These are phyloP conservation scores for Xenosphaeropsis pyriputrescens DNA, from an alignment of 2,329 filamentous ascomycete genomes.

Conservation along the genomic window DNA sequence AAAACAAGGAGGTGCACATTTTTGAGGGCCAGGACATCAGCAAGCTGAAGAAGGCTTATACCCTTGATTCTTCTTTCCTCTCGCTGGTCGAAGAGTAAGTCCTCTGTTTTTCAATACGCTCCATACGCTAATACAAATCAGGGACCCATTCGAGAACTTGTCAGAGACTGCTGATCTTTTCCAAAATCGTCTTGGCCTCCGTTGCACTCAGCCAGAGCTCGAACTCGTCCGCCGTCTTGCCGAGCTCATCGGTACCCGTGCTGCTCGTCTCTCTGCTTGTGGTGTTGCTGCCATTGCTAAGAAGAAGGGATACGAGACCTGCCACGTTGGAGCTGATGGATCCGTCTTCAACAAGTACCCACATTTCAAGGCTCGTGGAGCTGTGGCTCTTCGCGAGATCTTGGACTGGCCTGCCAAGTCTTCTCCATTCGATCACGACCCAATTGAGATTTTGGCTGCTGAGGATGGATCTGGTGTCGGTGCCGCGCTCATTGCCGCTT, in stretches of 20 bases:
- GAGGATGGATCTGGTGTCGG: conserved; percentile 98
- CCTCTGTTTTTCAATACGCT: conserved; percentile 6
- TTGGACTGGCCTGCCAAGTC: conserved; percentile 78
- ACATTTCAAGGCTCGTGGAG: conserved; percentile 88
- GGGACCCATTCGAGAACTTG: conserved; percentile 90
- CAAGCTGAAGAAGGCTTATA: conserved; percentile 73
- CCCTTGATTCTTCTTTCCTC: conserved; percentile 84
- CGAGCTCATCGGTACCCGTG: conserved; percentile 88
- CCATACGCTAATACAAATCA: conserved; percentile 19
- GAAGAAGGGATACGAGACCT: conserved; percentile 80
- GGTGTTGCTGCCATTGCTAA: conserved; percentile 93
- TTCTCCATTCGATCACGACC: conserved; percentile 60
- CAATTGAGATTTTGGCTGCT: conserved; percentile 73
- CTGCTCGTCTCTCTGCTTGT: conserved; percentile 83
- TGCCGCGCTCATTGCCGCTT: conserved; percentile 77
- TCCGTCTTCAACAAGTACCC: conserved; percentile 99
- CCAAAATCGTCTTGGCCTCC: conserved; percentile 57
- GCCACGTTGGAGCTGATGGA: conserved; percentile 92
- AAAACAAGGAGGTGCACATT: conserved; percentile 58
- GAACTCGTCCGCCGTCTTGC: conserved; percentile 80
- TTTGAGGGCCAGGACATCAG: conserved; percentile 75
- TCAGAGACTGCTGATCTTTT: conserved; percentile 79
- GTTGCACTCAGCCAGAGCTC: conserved; percentile 61
- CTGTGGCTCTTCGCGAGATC: conserved; percentile 82
- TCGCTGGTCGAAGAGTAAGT: conserved; percentile 76